Conservation (phyloP, 108 stramenopile genomes). For the Stephanodiscus triporus region DNA sequence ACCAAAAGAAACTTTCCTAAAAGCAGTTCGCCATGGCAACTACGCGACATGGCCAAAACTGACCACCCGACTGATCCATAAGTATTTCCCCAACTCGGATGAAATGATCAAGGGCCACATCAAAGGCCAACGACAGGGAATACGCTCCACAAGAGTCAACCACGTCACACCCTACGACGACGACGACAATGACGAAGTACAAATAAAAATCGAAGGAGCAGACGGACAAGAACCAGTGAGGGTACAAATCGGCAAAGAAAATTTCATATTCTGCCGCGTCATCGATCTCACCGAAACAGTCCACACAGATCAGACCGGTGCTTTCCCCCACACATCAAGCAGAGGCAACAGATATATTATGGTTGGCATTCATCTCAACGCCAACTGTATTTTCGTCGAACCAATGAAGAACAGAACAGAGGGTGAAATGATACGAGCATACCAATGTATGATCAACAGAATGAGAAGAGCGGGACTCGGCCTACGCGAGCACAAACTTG, state of each 20-base stretch:
- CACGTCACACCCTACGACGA: too few species aligned
- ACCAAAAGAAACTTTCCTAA: conserved; percentile 10
- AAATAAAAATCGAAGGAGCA: too few species aligned
- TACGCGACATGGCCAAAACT: conserved; percentile 18
- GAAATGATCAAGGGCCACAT: conserved; percentile 3
- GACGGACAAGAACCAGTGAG: too few species aligned
- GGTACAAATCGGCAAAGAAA: too few species aligned
- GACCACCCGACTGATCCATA: neutral
- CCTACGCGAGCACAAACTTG: conserved; percentile 4
- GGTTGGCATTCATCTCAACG: neutral
- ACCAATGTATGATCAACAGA: neutral
- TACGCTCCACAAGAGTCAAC: conserved; percentile 16
- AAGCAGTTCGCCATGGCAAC: conserved; percentile 11
- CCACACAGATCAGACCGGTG: conserved; percentile 17
- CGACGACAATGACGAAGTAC: neutral
- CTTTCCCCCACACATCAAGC: conserved; percentile 4
- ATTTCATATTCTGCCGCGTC: neutral
- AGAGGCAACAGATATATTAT: conserved; percentile 13
- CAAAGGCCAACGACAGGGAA: neutral
- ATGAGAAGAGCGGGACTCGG: neutral
- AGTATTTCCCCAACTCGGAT: conserved; percentile 1
- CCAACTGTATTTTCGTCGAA: conserved; percentile 12
- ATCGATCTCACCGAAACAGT: conserved; percentile 5
- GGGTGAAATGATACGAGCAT: conserved; percentile 11
- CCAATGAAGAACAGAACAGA: neutral